Base-by-base conservation (phyloP, 2,329 filamentous ascomycete species). In the Aphanocladium album region DNA sequence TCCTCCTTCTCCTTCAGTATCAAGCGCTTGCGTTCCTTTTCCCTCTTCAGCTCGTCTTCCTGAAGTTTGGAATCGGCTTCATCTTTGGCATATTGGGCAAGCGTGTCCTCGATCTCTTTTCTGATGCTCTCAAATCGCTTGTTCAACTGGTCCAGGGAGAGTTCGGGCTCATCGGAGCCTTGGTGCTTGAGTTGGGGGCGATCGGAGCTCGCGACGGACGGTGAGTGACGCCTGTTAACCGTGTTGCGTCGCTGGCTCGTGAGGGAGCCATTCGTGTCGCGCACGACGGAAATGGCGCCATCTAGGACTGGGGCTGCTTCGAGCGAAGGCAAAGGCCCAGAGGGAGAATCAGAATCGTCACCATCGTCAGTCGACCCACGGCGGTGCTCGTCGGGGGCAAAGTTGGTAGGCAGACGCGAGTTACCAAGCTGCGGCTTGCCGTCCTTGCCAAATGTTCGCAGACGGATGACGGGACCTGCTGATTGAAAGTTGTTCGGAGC, bases 401-500 rank as follows among this genome's bases (percentile, higher is more conserved):
- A 83, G 64, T 80, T 84, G 23, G 83, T 79, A 1, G 84, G 82
- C 17, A 86, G 69, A 30, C 83, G 79, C 1, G 80, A 79, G 66
- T 82, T 81, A 49, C 81, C 83, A 17, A 87, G 76, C 43, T 82
- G 77, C n/a, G 85, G 86, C 33, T 82, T 82, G 59, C 85, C 85
- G 73, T 88, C 86, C 66, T 78, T 80, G 70, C 79, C 83, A 72
- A 83, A 87, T 51, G 95, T 98, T 67, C 89, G 85, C 59, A 99
- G 80, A 59, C 95, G 89, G 64, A 98, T 87, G 41, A 96, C 86
- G 5, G 86, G 83, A 72, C 95, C 97, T 41, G 91, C 89, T 0
- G 93, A 91, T 70, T 96, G 91, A 69, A 98, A 98, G 73, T 95
- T 96, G 67, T 93, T 91, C 33, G 89, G 85, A 53, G 93, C 96